Evolutionary conservation across 2,329 filamentous ascomycete genomes (phyloP).

Genomic region (Aspergillus clavatus): DNA sequence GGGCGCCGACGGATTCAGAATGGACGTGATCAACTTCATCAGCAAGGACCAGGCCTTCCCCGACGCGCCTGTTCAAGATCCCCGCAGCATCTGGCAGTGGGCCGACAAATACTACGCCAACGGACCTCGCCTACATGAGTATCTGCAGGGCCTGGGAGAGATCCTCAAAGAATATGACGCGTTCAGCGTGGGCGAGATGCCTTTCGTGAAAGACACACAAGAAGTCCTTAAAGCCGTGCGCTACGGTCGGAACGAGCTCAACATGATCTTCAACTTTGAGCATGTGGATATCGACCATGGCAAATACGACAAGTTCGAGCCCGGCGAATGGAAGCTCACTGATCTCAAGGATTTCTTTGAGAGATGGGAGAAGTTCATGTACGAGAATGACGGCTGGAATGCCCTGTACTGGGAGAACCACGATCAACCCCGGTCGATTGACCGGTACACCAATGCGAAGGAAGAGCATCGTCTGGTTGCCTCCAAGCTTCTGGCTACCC

Average conservation of each 20-base stretch:
- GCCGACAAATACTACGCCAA: constrained; percentile 48
- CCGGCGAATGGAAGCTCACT: constrained; percentile 42
- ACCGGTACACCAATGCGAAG: constrained; percentile 51
- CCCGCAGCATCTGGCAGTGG: constrained; percentile 29
- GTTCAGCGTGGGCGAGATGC: constrained; percentile 60
- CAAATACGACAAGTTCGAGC: constrained; percentile 45
- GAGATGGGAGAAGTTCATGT: constrained; percentile 58
- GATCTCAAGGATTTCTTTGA: constrained; percentile 51
- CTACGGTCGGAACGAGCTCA: constrained; percentile 55
- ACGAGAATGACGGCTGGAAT: constrained; percentile 59
- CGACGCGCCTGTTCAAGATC: constrained; percentile 35
- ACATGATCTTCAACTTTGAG: constrained; percentile 72
- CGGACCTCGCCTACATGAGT: constrained; percentile 42
- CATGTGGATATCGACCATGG: constrained; percentile 58
- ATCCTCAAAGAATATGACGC: constrained; percentile 54
- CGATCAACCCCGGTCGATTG: constrained; percentile 59
- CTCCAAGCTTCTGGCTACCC: constrained; percentile 57
- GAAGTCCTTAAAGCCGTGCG: constrained; percentile 53
- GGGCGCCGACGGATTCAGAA: constrained; percentile 68
- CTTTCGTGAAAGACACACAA: constrained; percentile 44
- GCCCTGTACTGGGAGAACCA: constrained; percentile 63
- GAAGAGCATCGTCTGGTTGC: constrained; percentile 47
- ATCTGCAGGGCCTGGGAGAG: constrained; percentile 48
- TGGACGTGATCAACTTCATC: constrained; percentile 71
- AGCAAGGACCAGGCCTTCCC: constrained; percentile 58